phyloP scores from a whole-genome alignment of 1,284 basidiomycete species.

The Crepidotus sp. region DNA sequence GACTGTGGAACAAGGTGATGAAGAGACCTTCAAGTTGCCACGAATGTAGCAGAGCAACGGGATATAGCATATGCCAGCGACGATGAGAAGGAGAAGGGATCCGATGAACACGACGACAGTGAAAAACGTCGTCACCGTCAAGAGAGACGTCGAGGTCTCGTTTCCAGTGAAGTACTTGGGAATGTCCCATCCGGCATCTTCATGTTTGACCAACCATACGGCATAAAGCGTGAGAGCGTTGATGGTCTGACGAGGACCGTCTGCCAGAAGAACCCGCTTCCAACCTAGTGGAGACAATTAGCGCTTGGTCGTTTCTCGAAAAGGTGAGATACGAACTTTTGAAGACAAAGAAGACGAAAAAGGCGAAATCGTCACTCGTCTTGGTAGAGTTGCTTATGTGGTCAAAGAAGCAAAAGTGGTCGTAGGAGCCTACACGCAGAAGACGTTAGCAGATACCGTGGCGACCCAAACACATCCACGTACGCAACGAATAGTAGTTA shows the following conservation, averaged over 20 bases:
- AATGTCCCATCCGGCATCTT: conserved; percentile 53
- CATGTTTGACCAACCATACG: conserved; percentile 74
- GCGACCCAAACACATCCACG: conserved; percentile 25
- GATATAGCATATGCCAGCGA: conserved; percentile 84
- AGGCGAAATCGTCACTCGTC: conserved; percentile 94
- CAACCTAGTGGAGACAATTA: conserved; percentile 52
- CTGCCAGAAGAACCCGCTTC: conserved; percentile 90
- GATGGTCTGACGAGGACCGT: conserved; percentile 97
- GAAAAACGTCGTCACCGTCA: conserved; percentile 85
- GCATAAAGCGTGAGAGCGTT: conserved; percentile 91
- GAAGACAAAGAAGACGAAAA: conserved; percentile 99
- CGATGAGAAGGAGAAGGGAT: conserved; percentile 72
- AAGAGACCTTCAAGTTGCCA: conserved; percentile 79
- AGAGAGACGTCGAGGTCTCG: conserved; percentile 68
- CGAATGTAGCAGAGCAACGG: conserved; percentile 93
- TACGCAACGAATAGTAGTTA: conserved; percentile 87
- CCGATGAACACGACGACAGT: conserved; percentile 85
- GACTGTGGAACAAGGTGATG: neutral
- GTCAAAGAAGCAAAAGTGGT: conserved; percentile 97
- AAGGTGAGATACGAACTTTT: conserved; percentile 59
- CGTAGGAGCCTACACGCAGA: conserved; percentile 66
- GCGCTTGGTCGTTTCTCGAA: conserved; percentile 1
- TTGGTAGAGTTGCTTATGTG: conserved; percentile 95
- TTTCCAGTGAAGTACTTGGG: conserved; percentile 61
- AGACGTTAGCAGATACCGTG: conserved; percentile 8